phyloP scores from a whole-genome alignment of 768 basidiomycete species.

The Lyophyllum semitale region DNA sequence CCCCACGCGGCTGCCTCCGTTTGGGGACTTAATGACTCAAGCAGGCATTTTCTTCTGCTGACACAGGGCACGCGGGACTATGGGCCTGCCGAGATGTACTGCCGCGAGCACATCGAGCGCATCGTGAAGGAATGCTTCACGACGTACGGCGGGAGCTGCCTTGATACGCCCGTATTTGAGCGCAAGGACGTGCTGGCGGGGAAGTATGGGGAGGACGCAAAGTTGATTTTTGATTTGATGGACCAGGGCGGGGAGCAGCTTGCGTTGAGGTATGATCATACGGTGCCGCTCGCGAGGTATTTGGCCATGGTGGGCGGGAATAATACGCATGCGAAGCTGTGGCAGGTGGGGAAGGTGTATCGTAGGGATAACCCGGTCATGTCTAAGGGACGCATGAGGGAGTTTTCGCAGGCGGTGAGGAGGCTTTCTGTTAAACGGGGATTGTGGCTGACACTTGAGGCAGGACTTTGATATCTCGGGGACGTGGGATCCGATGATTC shows the following conservation, averaged over 20 bases:
- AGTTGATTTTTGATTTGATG: conserved; percentile 95
- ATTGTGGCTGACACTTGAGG: not conserved
- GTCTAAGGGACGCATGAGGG: conserved; percentile 97
- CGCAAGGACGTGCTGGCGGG: conserved; percentile 94
- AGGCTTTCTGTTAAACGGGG: not conserved
- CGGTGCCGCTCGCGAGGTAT: conserved; percentile 94
- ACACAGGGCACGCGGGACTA: conserved; percentile 91
- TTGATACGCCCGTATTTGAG: conserved; percentile 99
- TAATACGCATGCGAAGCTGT: conserved; percentile 76
- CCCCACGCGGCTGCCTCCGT: not conserved
- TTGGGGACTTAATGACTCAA: not conserved
- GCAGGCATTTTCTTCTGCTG: conserved; percentile 11
- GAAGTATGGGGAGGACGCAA: conserved; percentile 97
- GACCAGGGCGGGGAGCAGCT: conserved; percentile 98
- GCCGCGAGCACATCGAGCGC: conserved; percentile 86
- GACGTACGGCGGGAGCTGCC: conserved; percentile 84
- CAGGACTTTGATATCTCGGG: conserved; percentile 97
- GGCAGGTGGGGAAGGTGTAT: conserved; percentile 99
- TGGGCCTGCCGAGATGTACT: conserved; percentile 88
- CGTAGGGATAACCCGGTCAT: conserved; percentile 95
- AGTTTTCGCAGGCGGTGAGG: conserved; percentile 93
- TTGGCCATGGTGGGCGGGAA: conserved; percentile 94
- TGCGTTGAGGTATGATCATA: conserved; percentile 93
- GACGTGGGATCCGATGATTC: conserved; percentile 93
- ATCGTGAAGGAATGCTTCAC: conserved; percentile 89